phyloP scores from a whole-genome alignment of 192 early-diverging fungal genomes.

The Gigaspora rosea region DNA sequence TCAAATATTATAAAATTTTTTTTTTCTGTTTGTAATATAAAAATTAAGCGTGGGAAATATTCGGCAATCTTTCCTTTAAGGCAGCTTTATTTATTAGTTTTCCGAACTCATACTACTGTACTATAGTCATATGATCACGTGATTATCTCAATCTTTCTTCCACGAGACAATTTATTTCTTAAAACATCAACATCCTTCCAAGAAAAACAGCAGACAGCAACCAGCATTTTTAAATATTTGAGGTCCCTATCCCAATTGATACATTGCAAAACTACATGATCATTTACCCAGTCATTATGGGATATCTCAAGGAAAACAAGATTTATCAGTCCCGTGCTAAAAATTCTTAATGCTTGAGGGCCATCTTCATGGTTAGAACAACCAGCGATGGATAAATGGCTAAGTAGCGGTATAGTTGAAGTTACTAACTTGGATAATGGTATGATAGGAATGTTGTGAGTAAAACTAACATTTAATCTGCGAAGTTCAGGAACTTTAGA shows the following conservation, averaged over 20 bases:
- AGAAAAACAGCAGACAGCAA: neutral
- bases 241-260: slow-evolving; percentile 30
- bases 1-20: too few species aligned
- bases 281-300: slow-evolving; percentile 23
- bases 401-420: slow-evolving; percentile 23
- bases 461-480: slow-evolving; percentile 15
- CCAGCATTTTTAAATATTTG: slow-evolving; percentile 17
- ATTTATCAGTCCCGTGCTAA: slow-evolving; percentile 21
- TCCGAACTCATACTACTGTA: too few species aligned
- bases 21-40: too few species aligned
- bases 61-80: too few species aligned
- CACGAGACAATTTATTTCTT: neutral
- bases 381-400: slow-evolving; percentile 33
- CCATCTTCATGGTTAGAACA: slow-evolving; percentile 17
- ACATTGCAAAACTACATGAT: slow-evolving; percentile 17
- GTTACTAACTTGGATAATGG: neutral
- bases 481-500: slow-evolving; percentile 13
- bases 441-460: slow-evolving; percentile 2
- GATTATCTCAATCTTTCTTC: slow-evolving; percentile 4
- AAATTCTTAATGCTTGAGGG: slow-evolving; percentile 13
- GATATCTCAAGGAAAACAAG: slow-evolving; percentile 27
- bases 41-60: too few species aligned
- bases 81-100: too few species aligned
- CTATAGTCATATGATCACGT: too few species aligned
- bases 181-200: neutral